A percentile compares a stretch with the other conserved stretches of the same genome.
These are phyloP conservation scores for Millerozyma acaciae DNA, from an alignment of 805 yeast genomes.

Conservation along the genomic window DNA sequence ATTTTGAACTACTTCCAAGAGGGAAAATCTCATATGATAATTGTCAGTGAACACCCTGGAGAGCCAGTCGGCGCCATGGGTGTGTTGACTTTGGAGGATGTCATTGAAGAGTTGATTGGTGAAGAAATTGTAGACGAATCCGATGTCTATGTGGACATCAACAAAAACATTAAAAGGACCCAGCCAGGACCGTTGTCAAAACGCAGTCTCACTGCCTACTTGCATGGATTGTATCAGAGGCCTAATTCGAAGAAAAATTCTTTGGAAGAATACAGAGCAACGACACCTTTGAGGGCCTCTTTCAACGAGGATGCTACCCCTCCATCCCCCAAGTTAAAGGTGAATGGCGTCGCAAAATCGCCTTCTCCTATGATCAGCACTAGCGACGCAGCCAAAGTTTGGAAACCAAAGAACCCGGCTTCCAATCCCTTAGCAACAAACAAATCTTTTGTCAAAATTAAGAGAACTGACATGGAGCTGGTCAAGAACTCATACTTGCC, in stretches of 20 bases:
- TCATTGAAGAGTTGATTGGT: constrained; percentile 96
- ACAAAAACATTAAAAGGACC: constrained; percentile 75
- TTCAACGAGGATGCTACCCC: constrained; percentile 2
- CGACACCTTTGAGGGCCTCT: constrained; percentile 7
- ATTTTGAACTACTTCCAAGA: constrained; percentile 95
- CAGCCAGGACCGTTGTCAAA: constrained; percentile 74
- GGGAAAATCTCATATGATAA: constrained; percentile 96
- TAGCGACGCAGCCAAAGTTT: constrained; percentile 19
- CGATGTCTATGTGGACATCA: constrained; percentile 89
- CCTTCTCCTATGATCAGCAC: constrained; percentile 4
- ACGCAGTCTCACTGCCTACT: constrained; percentile 63
- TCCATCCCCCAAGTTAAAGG: constrained; percentile 3
- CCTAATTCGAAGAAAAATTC: constrained; percentile 41
- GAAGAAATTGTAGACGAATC: constrained; percentile 97
- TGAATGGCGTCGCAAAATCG: not conserved
- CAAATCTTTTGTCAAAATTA: constrained; percentile 65
- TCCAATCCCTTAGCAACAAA: constrained; percentile 64
- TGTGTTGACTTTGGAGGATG: constrained; percentile 90
- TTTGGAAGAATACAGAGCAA: constrained; percentile 23
- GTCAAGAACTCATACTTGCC: constrained; percentile 20
- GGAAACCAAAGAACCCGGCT: constrained; percentile 64
- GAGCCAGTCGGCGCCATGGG: constrained; percentile 81
- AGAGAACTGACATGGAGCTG: constrained; percentile 43
- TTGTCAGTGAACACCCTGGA: constrained; percentile 85
- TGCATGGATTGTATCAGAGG: constrained; percentile 55